Percentiles rank a stretch among this genome's conserved stretches.
Evolutionary conservation across 2,329 filamentous ascomycete species (phyloP).

Genomic region (Aspergillus neotritici): DNA sequence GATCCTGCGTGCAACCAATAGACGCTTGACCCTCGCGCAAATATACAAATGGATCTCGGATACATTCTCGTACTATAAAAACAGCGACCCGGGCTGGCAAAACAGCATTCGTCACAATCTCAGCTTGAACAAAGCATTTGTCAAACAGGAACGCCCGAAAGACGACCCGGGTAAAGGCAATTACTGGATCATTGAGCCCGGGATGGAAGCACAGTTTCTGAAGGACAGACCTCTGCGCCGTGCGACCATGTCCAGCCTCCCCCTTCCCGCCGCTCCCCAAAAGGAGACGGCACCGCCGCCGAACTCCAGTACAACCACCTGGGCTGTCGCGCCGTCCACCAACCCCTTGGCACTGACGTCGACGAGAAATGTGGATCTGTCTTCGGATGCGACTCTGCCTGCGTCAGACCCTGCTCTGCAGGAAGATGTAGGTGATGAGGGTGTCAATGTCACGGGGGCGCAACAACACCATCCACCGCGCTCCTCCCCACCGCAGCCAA

Average conservation of each 20-base stretch:
- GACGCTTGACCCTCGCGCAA: constrained; percentile 81
- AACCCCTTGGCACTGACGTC: constrained; percentile 19
- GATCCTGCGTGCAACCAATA: constrained; percentile 76
- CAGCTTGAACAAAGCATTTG: constrained; percentile 92
- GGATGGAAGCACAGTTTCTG: constrained; percentile 81
- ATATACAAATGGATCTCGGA: constrained; percentile 99
- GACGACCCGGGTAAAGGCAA: constrained; percentile 96
- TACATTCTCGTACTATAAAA: constrained; percentile 80
- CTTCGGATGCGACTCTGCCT: constrained; percentile 72
- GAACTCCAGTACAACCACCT: constrained; percentile 27
- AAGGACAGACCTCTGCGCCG: constrained; percentile 67
- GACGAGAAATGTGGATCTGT: constrained; percentile 49
- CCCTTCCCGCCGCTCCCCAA: constrained; percentile 31
- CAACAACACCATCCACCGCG: constrained; percentile 29
- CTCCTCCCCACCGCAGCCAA: constrained; percentile 49
- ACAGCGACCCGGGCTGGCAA: constrained; percentile 86
- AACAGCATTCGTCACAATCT: constrained; percentile 99
- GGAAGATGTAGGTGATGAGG: constrained; percentile 49
- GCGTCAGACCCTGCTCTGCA: constrained; percentile 60
- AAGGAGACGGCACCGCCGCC: constrained; percentile 27
- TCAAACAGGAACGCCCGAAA: constrained; percentile 92
- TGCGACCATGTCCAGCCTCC: constrained; percentile 41
- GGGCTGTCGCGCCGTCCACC: constrained; percentile 29
- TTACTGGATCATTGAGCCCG: constrained; percentile 91
- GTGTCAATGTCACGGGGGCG: constrained; percentile 17